phyloP scores from a whole-genome alignment of 768 basidiomycete genomes.

The Boletellus emodensis region DNA sequence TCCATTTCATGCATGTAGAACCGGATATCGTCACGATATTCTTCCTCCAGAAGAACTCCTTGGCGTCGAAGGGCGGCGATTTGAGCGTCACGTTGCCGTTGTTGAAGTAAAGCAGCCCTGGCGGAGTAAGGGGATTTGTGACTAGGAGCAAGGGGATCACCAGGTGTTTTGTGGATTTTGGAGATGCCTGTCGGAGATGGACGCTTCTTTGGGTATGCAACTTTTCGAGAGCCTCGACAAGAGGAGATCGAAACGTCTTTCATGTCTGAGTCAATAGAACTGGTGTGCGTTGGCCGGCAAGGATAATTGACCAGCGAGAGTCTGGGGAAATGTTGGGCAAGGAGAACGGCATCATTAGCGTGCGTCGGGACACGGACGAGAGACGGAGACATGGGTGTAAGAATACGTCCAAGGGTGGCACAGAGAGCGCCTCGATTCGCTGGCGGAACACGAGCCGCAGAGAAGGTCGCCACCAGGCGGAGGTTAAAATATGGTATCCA shows the following conservation, averaged over 20 bases:
- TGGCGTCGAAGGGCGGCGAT: slow-evolving; percentile 66
- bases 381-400: slow-evolving; percentile 3
- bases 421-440: background rate
- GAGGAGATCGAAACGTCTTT: slow-evolving; percentile 67
- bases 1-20: slow-evolving; percentile 98
- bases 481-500: slow-evolving; percentile 15
- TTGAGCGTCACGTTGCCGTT: slow-evolving; percentile 67
- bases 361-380: slow-evolving; percentile 4
- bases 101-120: slow-evolving; percentile 56
- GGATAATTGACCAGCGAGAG: slow-evolving; percentile 42
- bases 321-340: slow-evolving; percentile 31
- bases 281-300: slow-evolving; percentile 37
- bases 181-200: slow-evolving; percentile 78
- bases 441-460: background rate
- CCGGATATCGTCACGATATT: slow-evolving; percentile 91
- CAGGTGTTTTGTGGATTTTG: slow-evolving; percentile 59
- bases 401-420: slow-evolving; percentile 3
- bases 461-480: background rate
- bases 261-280: slow-evolving; percentile 47
- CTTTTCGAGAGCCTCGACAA: slow-evolving; percentile 57
- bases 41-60: slow-evolving; percentile 84
- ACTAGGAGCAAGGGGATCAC: slow-evolving; percentile 41
- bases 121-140: slow-evolving; percentile 65
- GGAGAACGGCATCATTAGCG: slow-evolving; percentile 20
- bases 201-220: slow-evolving; percentile 79